phyloP scores from a whole-genome alignment of 495 filamentous ascomycete genomes.

The Aspergillus heteromorphus region DNA sequence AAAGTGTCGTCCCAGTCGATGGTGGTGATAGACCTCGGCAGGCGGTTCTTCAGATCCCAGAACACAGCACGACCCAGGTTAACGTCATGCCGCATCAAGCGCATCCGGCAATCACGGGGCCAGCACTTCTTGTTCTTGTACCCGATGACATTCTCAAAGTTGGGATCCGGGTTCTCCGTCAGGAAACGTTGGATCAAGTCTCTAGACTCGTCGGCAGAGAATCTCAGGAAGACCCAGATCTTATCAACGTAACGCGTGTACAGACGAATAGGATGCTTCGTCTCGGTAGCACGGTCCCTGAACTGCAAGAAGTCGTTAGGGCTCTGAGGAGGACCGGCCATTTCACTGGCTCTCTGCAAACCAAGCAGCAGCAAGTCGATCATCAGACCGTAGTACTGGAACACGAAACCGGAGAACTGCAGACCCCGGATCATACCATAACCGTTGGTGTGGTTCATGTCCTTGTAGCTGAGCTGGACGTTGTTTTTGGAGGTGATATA shows the following conservation, averaged over 20 bases:
- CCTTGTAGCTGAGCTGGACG: slow-evolving; percentile 97
- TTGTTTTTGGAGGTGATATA: slow-evolving; percentile 99
- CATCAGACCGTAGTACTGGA: slow-evolving; percentile 97
- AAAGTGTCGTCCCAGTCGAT: slow-evolving; percentile 99
- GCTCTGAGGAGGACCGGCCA: slow-evolving; percentile 91
- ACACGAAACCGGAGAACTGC: slow-evolving; percentile 97
- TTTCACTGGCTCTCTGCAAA: slow-evolving; percentile 89
- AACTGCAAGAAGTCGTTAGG: slow-evolving; percentile 99
- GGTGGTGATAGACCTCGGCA: slow-evolving; percentile 90
- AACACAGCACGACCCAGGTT: slow-evolving; percentile 97
- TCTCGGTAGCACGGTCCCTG: slow-evolving; percentile 83
- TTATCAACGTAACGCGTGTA: slow-evolving; percentile 98
- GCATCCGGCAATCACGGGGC: slow-evolving; percentile 96
- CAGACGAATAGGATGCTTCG: slow-evolving; percentile 86
- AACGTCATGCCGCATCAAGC: slow-evolving; percentile 98
- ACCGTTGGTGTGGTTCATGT: slow-evolving; percentile 99
- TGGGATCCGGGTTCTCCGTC: slow-evolving; percentile 97
- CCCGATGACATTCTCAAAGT: slow-evolving; percentile 98
- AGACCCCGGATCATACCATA: slow-evolving; percentile 97
- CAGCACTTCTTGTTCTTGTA: slow-evolving; percentile 99
- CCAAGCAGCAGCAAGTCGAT: slow-evolving; percentile 91
- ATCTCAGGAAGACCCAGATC: slow-evolving; percentile 97
- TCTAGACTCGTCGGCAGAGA: slow-evolving; percentile 86
- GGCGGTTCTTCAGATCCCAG: slow-evolving; percentile 97
- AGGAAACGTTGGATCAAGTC: slow-evolving; percentile 97